Evolutionary conservation across 139 green algal species (phyloP), one percentile per base, ranked within the genome.

Genomic region (Nannochloris sp.): DNA sequence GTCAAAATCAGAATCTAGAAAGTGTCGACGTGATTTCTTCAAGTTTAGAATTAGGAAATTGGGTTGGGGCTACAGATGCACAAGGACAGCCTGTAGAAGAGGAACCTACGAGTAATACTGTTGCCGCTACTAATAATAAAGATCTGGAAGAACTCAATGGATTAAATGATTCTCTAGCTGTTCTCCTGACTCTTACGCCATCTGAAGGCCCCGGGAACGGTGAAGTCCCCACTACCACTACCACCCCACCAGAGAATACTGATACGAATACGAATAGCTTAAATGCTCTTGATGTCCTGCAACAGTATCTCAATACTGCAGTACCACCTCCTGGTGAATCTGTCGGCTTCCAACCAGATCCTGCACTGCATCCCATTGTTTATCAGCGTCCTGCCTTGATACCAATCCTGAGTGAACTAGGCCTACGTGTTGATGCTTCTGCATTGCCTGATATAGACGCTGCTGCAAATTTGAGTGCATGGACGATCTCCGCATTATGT

Each of bases 401-500:
- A 14, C 47, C 64, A 35, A 36, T 47, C 0, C 4, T 59, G 23
- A 25, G 10, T 6, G 38, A 30, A 27, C 29, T 61, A 39, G 44
- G 70, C 38, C 33, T 71, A 60, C 61, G 61, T 0, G 39, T 53
- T 1, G 47, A 60, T 30, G 69, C 60, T 24, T 25, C 61, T 24
- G 48, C 31, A 38, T 60, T 58, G 31, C 70, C 62, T 6, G 70
- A 77, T 62, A 30, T 62, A 36, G 63, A 74, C 54, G 59, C 59
- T 6, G 59, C 59, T 54, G 29, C 48, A 24, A 70, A 78, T 60
- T 44, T 85, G 35, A 42, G 60, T 6, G 45, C 61, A 27, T 96
- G 89, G 89, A 74, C 83, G 12, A 74, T 91, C 5, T 77, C 83
- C 4, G 70, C 75, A 3, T 79, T 96, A 61, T 92, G 83, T 71